phyloP scores from a whole-genome alignment of 2,329 filamentous ascomycete species.

The Seiridium unicorne region DNA sequence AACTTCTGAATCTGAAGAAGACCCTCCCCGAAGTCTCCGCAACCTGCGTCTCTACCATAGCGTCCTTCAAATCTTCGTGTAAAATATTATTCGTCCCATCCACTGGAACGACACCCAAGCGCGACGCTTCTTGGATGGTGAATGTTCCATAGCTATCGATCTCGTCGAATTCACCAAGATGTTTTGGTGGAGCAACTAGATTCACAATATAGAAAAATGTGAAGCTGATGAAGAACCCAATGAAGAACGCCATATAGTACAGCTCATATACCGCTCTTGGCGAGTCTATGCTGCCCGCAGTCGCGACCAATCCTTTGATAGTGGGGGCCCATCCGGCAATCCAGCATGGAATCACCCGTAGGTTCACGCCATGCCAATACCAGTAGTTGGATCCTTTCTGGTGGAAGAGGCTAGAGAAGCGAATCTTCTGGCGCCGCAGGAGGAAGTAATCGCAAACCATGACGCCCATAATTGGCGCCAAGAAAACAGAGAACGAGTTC shows the following conservation, averaged over 20 bases:
- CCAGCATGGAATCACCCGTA: slow-evolving; percentile 37
- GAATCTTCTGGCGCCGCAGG: slow-evolving; percentile 27
- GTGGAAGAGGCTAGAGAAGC: slow-evolving; percentile 28
- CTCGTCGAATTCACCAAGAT: slow-evolving; percentile 9
- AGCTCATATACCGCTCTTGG: slow-evolving; percentile 11
- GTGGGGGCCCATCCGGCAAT: slow-evolving; percentile 40
- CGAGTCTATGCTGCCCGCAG: slow-evolving; percentile 23
- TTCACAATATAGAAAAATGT: slow-evolving; percentile 10
- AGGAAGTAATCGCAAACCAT: slow-evolving; percentile 33
- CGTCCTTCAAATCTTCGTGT: neutral
- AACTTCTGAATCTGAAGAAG: too few relatives aligned
- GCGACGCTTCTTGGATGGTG: slow-evolving; percentile 9
- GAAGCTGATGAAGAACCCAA: slow-evolving; percentile 13
- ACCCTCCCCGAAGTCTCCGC: neutral
- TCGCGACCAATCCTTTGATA: slow-evolving; percentile 35
- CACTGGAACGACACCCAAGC: slow-evolving; percentile 8
- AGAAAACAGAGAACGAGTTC: slow-evolving; percentile 35
- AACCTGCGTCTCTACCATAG: neutral
- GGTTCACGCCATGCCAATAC: slow-evolving; percentile 39
- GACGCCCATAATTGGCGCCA: slow-evolving; percentile 31
- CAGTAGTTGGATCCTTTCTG: slow-evolving; percentile 34
- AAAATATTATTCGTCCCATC: neutral
- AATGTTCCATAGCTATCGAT: slow-evolving; percentile 11
- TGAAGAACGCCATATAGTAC: slow-evolving; percentile 15
- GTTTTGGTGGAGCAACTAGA: slow-evolving; percentile 1